Evolutionary conservation across 257 asterid genomes (phyloP).

Genomic region (Thymus quinquecostatus): DNA sequence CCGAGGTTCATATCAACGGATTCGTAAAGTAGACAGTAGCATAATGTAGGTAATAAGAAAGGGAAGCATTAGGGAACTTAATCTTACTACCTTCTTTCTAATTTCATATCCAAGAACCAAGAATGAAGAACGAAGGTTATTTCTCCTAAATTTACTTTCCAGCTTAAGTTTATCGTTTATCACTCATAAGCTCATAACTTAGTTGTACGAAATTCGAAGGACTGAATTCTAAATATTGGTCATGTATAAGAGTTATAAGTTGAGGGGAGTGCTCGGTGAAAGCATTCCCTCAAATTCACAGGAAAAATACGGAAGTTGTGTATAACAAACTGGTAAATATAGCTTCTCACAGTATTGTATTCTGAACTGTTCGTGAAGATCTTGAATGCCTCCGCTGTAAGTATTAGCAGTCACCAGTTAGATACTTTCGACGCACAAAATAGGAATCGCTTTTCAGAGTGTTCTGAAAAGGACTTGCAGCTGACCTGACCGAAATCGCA

Average conservation of each 20-base stretch:
- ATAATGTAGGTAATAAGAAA: slow-evolving; percentile 14
- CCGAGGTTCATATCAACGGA: slow-evolving; percentile 16
- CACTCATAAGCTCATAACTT: not conserved
- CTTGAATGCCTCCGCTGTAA: slow-evolving; percentile 68
- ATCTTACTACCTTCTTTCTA: not conserved
- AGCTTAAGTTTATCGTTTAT: too few species aligned
- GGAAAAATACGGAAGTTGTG: slow-evolving; percentile 13
- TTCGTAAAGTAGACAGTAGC: not conserved
- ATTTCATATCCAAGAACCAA: slow-evolving; percentile 3
- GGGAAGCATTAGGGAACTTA: not conserved
- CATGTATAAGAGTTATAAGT: not conserved
- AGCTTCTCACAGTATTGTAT: slow-evolving; percentile 57
- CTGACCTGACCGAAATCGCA: slow-evolving; percentile 79
- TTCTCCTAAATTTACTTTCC: not conserved
- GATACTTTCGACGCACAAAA: slow-evolving; percentile 5
- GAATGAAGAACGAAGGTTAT: not conserved
- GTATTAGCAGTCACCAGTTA: slow-evolving; percentile 35
- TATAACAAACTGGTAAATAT: slow-evolving; percentile 23
- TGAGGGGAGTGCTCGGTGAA: not conserved
- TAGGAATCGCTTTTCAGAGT: slow-evolving; percentile 4
- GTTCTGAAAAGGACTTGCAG: slow-evolving; percentile 26
- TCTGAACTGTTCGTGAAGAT: slow-evolving; percentile 70
- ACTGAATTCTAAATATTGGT: not conserved
- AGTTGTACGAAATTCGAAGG: not conserved
- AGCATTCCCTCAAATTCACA: slow-evolving; percentile 16